These are phyloP conservation scores for Phyllosticta paracitricarpa DNA, from an alignment of 2,329 filamentous ascomycete species.

Conservation along the genomic window DNA sequence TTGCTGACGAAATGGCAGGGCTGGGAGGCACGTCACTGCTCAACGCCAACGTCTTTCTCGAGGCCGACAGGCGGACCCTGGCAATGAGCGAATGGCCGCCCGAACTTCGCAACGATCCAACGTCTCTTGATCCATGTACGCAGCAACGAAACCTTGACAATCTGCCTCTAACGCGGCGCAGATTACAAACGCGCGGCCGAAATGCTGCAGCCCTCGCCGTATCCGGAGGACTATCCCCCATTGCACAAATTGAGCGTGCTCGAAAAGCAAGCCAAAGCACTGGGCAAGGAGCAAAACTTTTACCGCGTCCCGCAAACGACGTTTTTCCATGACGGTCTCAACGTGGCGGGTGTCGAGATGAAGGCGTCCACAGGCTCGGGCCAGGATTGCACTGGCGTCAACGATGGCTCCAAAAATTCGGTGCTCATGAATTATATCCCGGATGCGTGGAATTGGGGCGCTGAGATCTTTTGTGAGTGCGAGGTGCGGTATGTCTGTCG, in stretches of 20 bases:
- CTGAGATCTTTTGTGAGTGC: constrained; percentile 60
- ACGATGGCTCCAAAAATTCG: constrained; percentile 59
- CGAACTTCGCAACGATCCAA: constrained; percentile 38
- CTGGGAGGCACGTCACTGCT: constrained; percentile 57
- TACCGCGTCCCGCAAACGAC: constrained; percentile 51
- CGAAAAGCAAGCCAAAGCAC: constrained; percentile 44
- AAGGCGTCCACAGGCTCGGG: constrained; percentile 49
- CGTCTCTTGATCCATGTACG: constrained; percentile 42
- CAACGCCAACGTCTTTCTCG: constrained; percentile 58
- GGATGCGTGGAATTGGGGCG: constrained; percentile 63
- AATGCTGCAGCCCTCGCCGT: constrained; percentile 50
- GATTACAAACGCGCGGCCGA: constrained; percentile 48
- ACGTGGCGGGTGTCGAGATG: constrained; percentile 57
- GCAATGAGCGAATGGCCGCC: constrained; percentile 48
- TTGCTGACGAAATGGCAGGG: constrained; percentile 24
- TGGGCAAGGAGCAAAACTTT: constrained; percentile 46
- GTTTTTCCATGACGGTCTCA: constrained; percentile 50
- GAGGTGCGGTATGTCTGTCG: constrained; percentile 55
- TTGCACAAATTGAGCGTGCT: constrained; percentile 50
- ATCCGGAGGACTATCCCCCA: constrained; percentile 48
- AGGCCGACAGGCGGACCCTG: constrained; percentile 47
- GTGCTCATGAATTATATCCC: constrained; percentile 57
- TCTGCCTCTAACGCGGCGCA: constrained; percentile 16
- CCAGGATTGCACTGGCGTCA: constrained; percentile 54
- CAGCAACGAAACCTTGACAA: not conserved